Conservation (phyloP, 148 eudicot genomes). For the Camellia granthamiana region DNA sequence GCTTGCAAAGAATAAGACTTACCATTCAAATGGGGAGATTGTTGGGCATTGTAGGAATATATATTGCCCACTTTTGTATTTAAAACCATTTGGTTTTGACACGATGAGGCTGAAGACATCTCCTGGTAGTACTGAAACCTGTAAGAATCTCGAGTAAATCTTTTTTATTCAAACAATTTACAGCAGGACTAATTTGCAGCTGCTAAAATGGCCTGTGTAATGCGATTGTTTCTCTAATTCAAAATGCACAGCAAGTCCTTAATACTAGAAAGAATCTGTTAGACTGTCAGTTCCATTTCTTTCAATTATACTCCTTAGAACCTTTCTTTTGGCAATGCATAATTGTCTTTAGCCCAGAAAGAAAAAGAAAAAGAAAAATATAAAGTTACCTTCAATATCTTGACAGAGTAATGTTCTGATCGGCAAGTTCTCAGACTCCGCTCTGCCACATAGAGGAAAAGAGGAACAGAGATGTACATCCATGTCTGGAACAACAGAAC, state of each 20-base stretch:
- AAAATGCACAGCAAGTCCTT: neutral
- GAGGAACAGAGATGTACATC: slow-evolving; percentile 80
- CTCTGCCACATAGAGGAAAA: slow-evolving; percentile 67
- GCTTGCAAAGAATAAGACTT: slow-evolving; percentile 13
- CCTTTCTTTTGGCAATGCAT: neutral
- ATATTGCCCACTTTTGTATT: slow-evolving; percentile 93
- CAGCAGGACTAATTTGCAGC: neutral
- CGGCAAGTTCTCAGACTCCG: slow-evolving; percentile 68
- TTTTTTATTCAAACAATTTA: neutral
- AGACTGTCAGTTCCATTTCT: neutral
- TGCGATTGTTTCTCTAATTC: neutral
- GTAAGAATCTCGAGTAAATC: slow-evolving; percentile 8
- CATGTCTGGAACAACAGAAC: slow-evolving; percentile 64
- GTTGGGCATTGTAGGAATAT: slow-evolving; percentile 80
- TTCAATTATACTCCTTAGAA: neutral
- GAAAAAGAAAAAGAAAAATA: neutral
- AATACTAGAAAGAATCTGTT: neutral
- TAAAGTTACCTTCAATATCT: slow-evolving; percentile 62
- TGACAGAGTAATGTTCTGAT: slow-evolving; percentile 67
- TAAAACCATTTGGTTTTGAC: slow-evolving; percentile 84
- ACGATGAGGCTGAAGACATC: slow-evolving; percentile 70
- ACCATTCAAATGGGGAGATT: slow-evolving; percentile 95
- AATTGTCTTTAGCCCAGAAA: neutral
- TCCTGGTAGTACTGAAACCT: slow-evolving; percentile 84
- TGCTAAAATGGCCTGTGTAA: neutral